A percentile compares a stretch with the other conserved stretches of the same genome.
These are phyloP conservation scores for Colletotrichum shisoi DNA, from an alignment of 2,329 filamentous ascomycete species.

Conservation along the genomic window DNA sequence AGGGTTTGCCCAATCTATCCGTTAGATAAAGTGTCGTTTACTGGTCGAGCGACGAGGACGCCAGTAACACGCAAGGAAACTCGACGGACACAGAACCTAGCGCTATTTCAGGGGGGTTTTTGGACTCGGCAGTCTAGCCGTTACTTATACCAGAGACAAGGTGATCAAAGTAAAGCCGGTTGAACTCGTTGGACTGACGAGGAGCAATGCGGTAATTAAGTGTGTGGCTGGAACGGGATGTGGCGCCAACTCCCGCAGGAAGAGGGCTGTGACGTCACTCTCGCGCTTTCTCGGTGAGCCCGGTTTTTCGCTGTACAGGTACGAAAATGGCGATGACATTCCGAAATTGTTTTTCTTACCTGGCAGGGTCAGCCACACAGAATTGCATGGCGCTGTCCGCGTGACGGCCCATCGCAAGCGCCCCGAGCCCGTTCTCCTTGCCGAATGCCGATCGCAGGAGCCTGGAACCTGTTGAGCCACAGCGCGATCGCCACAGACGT, in stretches of 20 bases:
- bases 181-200: too few relatives aligned
- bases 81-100: too few relatives aligned
- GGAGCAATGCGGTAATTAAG: constrained; percentile 9
- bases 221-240: constrained; percentile 37
- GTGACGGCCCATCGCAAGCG: constrained; percentile 30
- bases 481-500: constrained; percentile 34
- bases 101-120: too few relatives aligned
- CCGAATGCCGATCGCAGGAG: constrained; percentile 27
- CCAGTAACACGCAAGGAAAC: too few relatives aligned
- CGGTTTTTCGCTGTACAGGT: constrained; percentile 7
- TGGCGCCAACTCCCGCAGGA: background rate
- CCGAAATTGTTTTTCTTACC: background rate
- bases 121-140: too few relatives aligned
- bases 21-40: too few relatives aligned
- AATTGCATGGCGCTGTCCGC: constrained; percentile 16
- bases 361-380: constrained; percentile 28
- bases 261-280: constrained; percentile 30
- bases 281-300: constrained; percentile 4
- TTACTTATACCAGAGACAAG: too few relatives aligned
- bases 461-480: constrained; percentile 30
- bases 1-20: too few relatives aligned
- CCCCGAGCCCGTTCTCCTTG: background rate
- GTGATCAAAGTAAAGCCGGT: too few relatives aligned
- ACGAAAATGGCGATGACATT: constrained; percentile 23
- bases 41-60: too few relatives aligned